These are phyloP conservation scores for Ophiognomonia clavigignenti-juglandacearum DNA, from an alignment of 2,329 filamentous ascomycete genomes.

Conservation along the genomic window DNA sequence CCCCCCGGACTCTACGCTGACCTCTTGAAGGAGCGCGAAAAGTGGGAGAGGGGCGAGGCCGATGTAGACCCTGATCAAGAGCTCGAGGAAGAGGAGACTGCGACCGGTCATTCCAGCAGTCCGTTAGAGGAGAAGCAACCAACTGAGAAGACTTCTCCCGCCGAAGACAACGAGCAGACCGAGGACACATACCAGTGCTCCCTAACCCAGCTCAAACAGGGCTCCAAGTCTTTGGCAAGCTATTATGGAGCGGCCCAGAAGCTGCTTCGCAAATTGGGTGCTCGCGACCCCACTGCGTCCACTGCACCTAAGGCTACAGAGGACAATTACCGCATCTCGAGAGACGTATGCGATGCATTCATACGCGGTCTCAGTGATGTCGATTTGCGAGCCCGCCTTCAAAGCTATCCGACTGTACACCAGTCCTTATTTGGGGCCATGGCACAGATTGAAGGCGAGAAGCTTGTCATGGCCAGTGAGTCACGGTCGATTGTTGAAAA, in stretches of 20 bases:
- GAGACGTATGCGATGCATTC: slow-evolving; percentile 49
- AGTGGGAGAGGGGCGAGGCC: slow-evolving; percentile 61
- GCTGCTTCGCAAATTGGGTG: slow-evolving; percentile 42
- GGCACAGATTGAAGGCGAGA: slow-evolving; percentile 53
- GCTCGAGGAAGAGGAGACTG: slow-evolving; percentile 30
- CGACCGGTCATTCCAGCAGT: slow-evolving; percentile 24
- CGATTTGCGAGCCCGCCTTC: slow-evolving; percentile 39
- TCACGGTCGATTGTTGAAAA: slow-evolving; percentile 30
- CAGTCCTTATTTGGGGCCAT: slow-evolving; percentile 50
- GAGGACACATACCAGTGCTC: neutral
- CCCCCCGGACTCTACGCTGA: slow-evolving; percentile 53
- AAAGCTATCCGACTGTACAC: slow-evolving; percentile 27
- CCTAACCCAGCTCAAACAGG: slow-evolving; percentile 34
- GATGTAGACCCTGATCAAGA: slow-evolving; percentile 30
- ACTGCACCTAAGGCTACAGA: slow-evolving; percentile 38
- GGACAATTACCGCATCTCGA: slow-evolving; percentile 43
- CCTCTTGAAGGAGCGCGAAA: slow-evolving; percentile 60
- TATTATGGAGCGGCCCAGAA: slow-evolving; percentile 47
- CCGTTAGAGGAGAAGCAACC: neutral
- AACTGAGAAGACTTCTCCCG: slow-evolving; percentile 11
- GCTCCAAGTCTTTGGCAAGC: slow-evolving; percentile 32
- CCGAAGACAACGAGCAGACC: neutral
- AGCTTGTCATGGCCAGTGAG: slow-evolving; percentile 43
- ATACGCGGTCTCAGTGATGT: slow-evolving; percentile 47
- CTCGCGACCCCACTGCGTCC: slow-evolving; percentile 45